Base-by-base conservation (phyloP, 169 alveolate species). In the Eimeria falciformis region DNA sequence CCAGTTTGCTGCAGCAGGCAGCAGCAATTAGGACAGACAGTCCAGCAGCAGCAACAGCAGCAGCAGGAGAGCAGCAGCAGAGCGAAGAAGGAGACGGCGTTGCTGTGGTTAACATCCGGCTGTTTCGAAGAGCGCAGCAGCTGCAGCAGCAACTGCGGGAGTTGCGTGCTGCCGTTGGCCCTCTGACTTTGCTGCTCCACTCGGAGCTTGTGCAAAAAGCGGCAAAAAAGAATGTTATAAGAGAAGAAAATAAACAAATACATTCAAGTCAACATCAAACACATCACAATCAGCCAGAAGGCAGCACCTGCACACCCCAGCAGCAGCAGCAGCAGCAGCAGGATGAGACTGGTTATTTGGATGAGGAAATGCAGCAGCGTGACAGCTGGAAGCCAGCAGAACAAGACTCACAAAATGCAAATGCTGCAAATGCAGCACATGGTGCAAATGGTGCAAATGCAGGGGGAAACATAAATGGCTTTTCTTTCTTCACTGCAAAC, bases 11-110 rank as follows among this genome's bases (percentile, higher is more conserved):
- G 53, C 62, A 43, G 25, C 93, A 89, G 83, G 89, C 83, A 11
- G 83, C 37, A 71, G 82, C 82, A 50, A 40, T 66, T 37, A 21
- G 71, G 45, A 18, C 92, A 66, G 62, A 45, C 50, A 45, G n/a
- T 56, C 40, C 40, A 33, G 40, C 40, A 33, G 40, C 40, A 33
- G 77, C 77, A 23, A 46, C 33, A 65, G 40, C 40, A 33, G 40
- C 56, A 65, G 40, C 62, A 40, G 77, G 53, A 23, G 27, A n/a
- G 47, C 65, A 66, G 46, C 73, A 66, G 84, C 50, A 18, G 84
- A 85, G 66, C 25, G 93, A 89, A 82, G 93, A 89, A 55, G 93
- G 93, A 50, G 93, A 89, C 71, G 93, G 93, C 17, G 89, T 89
- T 0, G 93, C 93, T 21, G 89, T 89, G 53, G 89, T 89, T 43